Percentiles rank a stretch among this genome's conserved stretches.
These are phyloP conservation scores for Orychophragmus violaceus DNA, from an alignment of 345 rosid species.

Conservation along the genomic window DNA sequence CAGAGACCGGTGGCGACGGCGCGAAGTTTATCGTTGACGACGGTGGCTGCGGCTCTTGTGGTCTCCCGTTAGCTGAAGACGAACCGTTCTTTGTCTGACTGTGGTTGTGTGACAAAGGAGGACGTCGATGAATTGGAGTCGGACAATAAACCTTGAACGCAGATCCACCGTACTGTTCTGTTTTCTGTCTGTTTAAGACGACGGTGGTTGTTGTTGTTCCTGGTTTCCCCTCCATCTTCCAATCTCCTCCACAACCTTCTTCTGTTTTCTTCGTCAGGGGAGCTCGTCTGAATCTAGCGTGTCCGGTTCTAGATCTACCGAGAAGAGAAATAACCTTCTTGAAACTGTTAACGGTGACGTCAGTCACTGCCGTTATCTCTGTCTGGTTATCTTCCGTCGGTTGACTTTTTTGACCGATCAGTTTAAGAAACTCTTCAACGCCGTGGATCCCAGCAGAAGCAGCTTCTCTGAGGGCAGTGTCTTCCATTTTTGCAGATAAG, in stretches of 20 bases:
- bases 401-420: conserved; percentile 44
- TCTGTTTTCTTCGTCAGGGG: conserved; percentile 9
- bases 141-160: conserved; percentile 73
- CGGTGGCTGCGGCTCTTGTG: background rate
- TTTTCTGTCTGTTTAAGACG: conserved; percentile 24
- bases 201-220: background rate
- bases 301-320: conserved; percentile 73
- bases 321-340: conserved; percentile 67
- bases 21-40: conserved; percentile 48
- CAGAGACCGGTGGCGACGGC: conserved; percentile 47
- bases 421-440: conserved; percentile 61
- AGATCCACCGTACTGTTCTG: conserved; percentile 31
- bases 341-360: conserved; percentile 66
- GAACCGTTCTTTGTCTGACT: conserved; percentile 17
- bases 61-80: conserved; percentile 9
- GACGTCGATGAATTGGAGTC: conserved; percentile 57
- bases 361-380: conserved; percentile 59
- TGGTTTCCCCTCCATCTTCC: conserved; percentile 16
- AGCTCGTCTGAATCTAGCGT: conserved; percentile 76
- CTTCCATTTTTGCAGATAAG: conserved; percentile 36
- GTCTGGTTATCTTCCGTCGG: conserved; percentile 24
- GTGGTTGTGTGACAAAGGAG: conserved; percentile 62
- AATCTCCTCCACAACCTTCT: background rate
- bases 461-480: conserved; percentile 59
- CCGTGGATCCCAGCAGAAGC: conserved; percentile 74